phyloP scores from a whole-genome alignment of 495 filamentous ascomycete species.

The Hapsidospora chrysogenum region DNA sequence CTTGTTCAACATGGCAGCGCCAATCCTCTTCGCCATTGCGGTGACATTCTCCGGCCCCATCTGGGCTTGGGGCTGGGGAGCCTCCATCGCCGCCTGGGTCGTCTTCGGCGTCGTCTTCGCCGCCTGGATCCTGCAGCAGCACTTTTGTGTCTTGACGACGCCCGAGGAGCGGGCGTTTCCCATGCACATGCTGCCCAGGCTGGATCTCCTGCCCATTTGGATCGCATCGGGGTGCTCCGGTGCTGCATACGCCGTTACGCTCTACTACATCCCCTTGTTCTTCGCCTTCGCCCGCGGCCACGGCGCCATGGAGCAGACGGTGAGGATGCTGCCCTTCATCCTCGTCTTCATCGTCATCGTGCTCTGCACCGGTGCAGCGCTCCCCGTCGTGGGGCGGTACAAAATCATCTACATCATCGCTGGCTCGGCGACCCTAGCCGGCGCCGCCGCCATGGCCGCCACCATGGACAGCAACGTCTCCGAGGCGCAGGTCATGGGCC shows the following conservation, averaged over 20 bases:
- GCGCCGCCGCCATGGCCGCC: slow-evolving; percentile 32
- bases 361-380: slow-evolving; percentile 26
- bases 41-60: slow-evolving; percentile 37
- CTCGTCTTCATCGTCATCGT: slow-evolving; percentile 27
- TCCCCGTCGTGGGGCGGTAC: slow-evolving; percentile 33
- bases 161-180: slow-evolving; percentile 33
- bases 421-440: slow-evolving; percentile 30
- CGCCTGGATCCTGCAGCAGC: slow-evolving; percentile 32
- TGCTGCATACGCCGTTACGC: slow-evolving; percentile 19
- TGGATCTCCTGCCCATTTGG: slow-evolving; percentile 29
- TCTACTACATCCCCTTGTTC: slow-evolving; percentile 37
- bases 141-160: slow-evolving; percentile 32
- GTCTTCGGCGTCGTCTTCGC: slow-evolving; percentile 33
- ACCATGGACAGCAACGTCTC: slow-evolving; percentile 17
- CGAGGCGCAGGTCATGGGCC: slow-evolving; percentile 33
- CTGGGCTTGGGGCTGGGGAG: slow-evolving; percentile 34
- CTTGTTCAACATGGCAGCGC: slow-evolving; percentile 22
- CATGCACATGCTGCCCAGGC: slow-evolving; percentile 26
- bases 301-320: slow-evolving; percentile 28
- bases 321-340: slow-evolving; percentile 43
- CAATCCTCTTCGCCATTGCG: slow-evolving; percentile 28
- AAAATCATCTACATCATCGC: slow-evolving; percentile 39
- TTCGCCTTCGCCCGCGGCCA: slow-evolving; percentile 42
- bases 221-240: slow-evolving; percentile 15
- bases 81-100: slow-evolving; percentile 37